These are phyloP conservation scores for Niebla homalea DNA, from an alignment of 495 filamentous ascomycete genomes.

Conservation along the genomic window DNA sequence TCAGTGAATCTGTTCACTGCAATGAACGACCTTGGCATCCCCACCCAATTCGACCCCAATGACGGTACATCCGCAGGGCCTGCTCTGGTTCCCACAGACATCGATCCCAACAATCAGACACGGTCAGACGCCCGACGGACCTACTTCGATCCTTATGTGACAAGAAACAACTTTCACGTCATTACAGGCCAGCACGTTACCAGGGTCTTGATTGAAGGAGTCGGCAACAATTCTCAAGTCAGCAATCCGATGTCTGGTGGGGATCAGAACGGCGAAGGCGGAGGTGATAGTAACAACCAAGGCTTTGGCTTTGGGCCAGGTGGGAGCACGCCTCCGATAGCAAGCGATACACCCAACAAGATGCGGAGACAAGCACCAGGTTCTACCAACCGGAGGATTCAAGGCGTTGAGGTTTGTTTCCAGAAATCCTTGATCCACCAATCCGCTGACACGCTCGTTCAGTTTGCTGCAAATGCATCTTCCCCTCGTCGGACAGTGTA, in stretches of 20 bases:
- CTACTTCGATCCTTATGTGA: slow-evolving; percentile 30
- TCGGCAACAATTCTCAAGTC: slow-evolving; percentile 7
- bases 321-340: slow-evolving; percentile 14
- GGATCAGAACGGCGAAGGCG: slow-evolving; percentile 15
- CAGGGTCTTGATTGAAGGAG: slow-evolving; percentile 26
- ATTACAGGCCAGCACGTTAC: slow-evolving; percentile 33
- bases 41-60: slow-evolving; percentile 31
- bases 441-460: neutral
- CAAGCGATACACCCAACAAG: slow-evolving; percentile 1
- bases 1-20: slow-evolving; percentile 39
- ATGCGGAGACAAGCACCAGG: slow-evolving; percentile 10
- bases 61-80: slow-evolving; percentile 34
- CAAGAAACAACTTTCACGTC: slow-evolving; percentile 29
- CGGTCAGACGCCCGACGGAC: slow-evolving; percentile 27
- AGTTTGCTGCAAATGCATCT: slow-evolving; percentile 18
- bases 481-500: slow-evolving; percentile 19
- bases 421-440: neutral
- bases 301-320: slow-evolving; percentile 19
- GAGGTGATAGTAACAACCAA: slow-evolving; percentile 9
- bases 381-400: slow-evolving; percentile 9
- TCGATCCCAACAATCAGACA: slow-evolving; percentile 27
- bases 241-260: slow-evolving; percentile 12
- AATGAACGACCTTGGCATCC: slow-evolving; percentile 36
- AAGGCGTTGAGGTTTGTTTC: slow-evolving; percentile 15
- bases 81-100: slow-evolving; percentile 31